Evolutionary conservation across 2,329 filamentous ascomycete genomes (phyloP).

Genomic region (Microsporum ferrugineum): DNA sequence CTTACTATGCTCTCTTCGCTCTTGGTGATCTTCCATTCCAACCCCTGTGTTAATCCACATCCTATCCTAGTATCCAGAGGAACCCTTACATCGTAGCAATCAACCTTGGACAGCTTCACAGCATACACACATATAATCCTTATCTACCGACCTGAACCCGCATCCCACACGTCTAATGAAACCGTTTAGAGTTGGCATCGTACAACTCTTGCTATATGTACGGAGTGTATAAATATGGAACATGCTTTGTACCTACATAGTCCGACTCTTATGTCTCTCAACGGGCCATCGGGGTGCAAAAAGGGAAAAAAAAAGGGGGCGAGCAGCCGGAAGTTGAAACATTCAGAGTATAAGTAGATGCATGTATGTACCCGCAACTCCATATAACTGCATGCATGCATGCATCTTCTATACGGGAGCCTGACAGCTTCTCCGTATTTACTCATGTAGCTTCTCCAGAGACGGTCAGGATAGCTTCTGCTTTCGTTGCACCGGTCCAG

Average conservation of each 20-base stretch:
- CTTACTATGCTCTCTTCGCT: background rate
- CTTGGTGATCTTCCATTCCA: background rate
- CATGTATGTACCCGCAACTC: background rate
- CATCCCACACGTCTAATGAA: background rate
- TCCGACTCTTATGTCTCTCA: background rate
- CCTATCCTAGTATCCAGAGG: background rate
- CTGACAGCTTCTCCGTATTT: too few relatives aligned
- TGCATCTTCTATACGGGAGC: too few relatives aligned
- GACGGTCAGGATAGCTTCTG: background rate
- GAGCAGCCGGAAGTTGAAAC: background rate
- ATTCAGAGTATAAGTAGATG: background rate
- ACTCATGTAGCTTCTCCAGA: too few relatives aligned
- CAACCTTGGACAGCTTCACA: background rate
- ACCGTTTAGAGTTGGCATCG: background rate
- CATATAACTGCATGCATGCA: background rate
- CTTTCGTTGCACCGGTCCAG: background rate
- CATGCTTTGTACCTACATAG: background rate
- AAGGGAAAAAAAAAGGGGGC: background rate
- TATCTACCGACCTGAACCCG: too few relatives aligned
- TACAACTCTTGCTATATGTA: background rate
- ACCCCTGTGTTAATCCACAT: background rate
- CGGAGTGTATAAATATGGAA: background rate
- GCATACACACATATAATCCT: background rate
- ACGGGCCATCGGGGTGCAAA: background rate
- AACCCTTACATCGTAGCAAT: background rate